phyloP scores from a whole-genome alignment of 352 stramenopile species.

The Globisporangium splendens region DNA sequence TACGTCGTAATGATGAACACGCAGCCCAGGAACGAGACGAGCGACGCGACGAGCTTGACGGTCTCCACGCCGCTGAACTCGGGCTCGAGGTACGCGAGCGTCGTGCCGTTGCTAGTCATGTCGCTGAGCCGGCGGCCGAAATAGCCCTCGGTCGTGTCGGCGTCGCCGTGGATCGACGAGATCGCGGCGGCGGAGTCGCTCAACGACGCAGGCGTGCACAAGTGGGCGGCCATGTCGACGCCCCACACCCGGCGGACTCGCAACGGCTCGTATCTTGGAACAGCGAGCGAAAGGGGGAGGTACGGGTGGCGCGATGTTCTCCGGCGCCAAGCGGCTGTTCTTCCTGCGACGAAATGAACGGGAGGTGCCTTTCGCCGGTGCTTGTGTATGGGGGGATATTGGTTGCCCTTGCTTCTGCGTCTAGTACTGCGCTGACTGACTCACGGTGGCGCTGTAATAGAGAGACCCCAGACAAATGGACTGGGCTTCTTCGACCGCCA shows the following conservation, averaged over 20 bases:
- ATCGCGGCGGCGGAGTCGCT: conserved; percentile 11
- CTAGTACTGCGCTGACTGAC: no score
- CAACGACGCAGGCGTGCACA: conserved; percentile 20
- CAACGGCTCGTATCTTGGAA: background rate
- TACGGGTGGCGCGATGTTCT: background rate
- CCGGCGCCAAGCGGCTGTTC: conserved; percentile 2
- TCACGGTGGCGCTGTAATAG: no score
- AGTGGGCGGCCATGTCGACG: background rate
- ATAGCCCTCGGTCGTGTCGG: conserved; percentile 24
- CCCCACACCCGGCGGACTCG: no score
- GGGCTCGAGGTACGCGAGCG: conserved; percentile 24
- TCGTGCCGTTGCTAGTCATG: background rate
- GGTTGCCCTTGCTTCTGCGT: no score
- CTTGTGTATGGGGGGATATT: background rate
- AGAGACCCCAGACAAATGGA: no score
- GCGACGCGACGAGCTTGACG: conserved; percentile 56
- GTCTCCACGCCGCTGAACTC: conserved; percentile 56
- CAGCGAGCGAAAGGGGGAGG: background rate
- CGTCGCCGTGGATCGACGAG: conserved; percentile 15
- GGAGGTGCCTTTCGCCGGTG: no score
- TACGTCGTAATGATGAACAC: conserved; percentile 79
- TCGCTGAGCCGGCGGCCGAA: conserved; percentile 23
- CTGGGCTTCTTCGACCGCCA: no score
- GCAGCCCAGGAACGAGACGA: conserved; percentile 71
- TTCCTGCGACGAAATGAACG: background rate